Evolutionary conservation across 1,139 yeast species (phyloP), one percentile per base, ranked within the genome.

Genomic region (Candida tetrigidarum): DNA sequence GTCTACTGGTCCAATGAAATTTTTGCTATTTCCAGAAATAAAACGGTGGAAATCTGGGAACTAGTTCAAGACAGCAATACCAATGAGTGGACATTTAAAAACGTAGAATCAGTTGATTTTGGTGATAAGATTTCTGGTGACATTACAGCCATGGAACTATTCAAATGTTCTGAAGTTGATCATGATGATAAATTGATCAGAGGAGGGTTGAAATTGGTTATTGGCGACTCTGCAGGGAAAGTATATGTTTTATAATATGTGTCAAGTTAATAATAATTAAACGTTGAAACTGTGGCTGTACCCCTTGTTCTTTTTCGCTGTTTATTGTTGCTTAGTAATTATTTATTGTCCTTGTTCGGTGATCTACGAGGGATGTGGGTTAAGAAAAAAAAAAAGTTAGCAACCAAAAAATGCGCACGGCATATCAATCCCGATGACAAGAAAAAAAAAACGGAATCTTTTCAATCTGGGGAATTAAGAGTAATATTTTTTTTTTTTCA

Each of bases 161-260:
- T 68, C 45, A 71, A 71, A 43, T 45, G 54, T 20, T 57, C 62
- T n/a, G 68, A 64, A 33, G 57, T 66, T 4, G 76, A 72, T 46
- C 45, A 56, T 14, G 74, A 71, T 22, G 78, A 72, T 20, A 66
- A 60, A 45, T 48, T 73, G 30, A 53, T 57, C 15, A 58, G 77
- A 45, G 78, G 78, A 5, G 48, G 47, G 2, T 53, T 74, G 28
- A 54, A 51, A 34, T 40, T 73, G 12, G 53, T 74, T 1, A 41
- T 72, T 35, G 79, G 79, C 3, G 79, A 74, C 49, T 54, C 66
- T 10, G 48, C 50, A n/a, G 80, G 79, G 3, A 60, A 59, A 44
- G 78, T 74, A 0, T 72, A 62, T 55, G 52, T 46, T 36, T 39
- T 52, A 42, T 50, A 46, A 42, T 12, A 10, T 11, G 16, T 28